phyloP scores from a whole-genome alignment of 78 protist genomes.

The Planoprotostelium fungivorum region DNA sequence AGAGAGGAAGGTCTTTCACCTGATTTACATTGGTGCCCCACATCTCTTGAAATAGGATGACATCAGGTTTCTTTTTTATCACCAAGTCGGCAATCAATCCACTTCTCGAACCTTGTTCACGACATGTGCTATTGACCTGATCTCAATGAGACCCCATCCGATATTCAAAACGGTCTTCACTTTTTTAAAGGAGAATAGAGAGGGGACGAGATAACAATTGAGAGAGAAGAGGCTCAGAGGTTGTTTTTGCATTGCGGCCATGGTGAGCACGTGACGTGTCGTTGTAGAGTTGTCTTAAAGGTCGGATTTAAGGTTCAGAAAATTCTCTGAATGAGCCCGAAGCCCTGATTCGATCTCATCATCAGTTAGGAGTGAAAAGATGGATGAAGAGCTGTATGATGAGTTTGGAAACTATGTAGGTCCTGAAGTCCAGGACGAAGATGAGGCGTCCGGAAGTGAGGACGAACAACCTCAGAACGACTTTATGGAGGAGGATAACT shows the following conservation, averaged over 20 bases:
- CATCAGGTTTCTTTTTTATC: neutral
- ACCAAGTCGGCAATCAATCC: neutral
- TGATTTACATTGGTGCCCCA: neutral
- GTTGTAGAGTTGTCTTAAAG: too few species aligned
- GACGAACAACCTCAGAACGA: slow-evolving; percentile 49
- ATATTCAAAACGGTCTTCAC: neutral
- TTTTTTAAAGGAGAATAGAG: neutral
- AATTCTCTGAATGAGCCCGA: too few species aligned
- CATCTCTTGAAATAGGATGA: neutral
- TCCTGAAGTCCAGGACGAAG: slow-evolving; percentile 64
- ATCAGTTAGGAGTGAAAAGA: too few species aligned
- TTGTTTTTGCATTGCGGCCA: too few species aligned
- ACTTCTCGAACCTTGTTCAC: neutral
- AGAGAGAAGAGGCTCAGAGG: neutral
- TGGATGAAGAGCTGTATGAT: slow-evolving; percentile 70
- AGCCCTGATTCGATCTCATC: too few species aligned
- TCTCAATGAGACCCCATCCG: neutral
- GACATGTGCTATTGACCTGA: neutral
- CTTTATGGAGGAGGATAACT: slow-evolving; percentile 22
- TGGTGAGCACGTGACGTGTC: too few species aligned
- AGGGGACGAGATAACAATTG: neutral
- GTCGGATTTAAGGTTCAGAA: too few species aligned
- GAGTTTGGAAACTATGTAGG: slow-evolving; percentile 98
- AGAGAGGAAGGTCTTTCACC: neutral
- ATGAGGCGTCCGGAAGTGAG: slow-evolving; percentile 49